Evolutionary conservation across 495 filamentous ascomycete genomes (phyloP), one percentile per base, ranked within the genome.

Genomic region (Hyaloscypha finlandica): DNA sequence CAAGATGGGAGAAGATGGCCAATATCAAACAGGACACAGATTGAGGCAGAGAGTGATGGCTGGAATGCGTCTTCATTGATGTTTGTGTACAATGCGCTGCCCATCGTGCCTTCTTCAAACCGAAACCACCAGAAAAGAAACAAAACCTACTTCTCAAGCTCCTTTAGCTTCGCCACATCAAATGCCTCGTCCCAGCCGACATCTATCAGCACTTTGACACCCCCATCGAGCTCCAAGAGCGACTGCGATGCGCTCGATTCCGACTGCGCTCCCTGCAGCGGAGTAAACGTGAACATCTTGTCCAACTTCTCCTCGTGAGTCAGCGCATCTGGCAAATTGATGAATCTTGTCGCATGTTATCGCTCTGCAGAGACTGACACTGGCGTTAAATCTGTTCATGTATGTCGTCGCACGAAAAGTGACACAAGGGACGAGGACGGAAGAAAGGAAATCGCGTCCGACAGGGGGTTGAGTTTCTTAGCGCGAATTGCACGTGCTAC

Each of bases 101-200:
- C 60, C 6, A 12, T 51, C 30, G 45, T 31, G 54, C 45, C 52
- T 14, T 45, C 25, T 22, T 29, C 48, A 32, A 31, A 6, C 52
- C 39, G 20, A 56, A 9, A 11, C 42, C 16, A 12, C 3, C 6
- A 19, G 53, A 39, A 67, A 51, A 32, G 54, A 68, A 30, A 60
- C 45, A 53, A 14, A 48, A 78, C 88, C 73, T 83, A 96, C 92
- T 91, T 94, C 78, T 97, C 95, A 64, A 99, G 81, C 78, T 92
- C 91, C 69, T 86, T 87, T 37, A 99, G 83, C 80, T 92, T 89
- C 63, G 83, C 83, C 20, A 86, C 84, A 73, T 96, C 90, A 73
- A 99, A 97, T 20, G 84, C 81, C 74, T 94, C 91, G 74, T 98
- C 93, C 95, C 95, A 99, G 64, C 95, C 95, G 39, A 97, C 92